phyloP scores from a whole-genome alignment of 2,329 filamentous ascomycete genomes.

The Zopfia rhizophila region DNA sequence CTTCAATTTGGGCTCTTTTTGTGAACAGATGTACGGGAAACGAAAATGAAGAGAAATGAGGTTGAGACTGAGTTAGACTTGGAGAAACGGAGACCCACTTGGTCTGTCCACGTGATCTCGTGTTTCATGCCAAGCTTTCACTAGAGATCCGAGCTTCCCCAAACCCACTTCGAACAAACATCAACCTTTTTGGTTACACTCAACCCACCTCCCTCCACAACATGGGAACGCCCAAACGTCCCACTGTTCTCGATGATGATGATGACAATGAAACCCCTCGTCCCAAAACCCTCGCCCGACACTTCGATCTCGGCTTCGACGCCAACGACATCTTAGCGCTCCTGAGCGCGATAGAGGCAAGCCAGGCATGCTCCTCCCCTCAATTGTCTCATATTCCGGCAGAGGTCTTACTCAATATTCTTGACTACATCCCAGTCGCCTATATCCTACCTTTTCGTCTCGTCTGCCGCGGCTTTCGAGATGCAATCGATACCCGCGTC shows the following conservation, averaged over 20 bases:
- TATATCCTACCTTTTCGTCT: constrained; percentile 40
- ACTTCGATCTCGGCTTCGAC: constrained; percentile 38
- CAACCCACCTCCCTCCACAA: too few species aligned
- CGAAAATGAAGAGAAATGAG: too few species aligned
- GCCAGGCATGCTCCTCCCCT: constrained; percentile 25
- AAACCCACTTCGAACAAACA: too few species aligned
- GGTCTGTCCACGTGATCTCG: too few species aligned
- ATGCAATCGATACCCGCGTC: constrained; percentile 43
- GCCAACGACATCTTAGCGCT: constrained; percentile 39
- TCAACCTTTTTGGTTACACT: too few species aligned
- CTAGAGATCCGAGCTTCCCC: too few species aligned
- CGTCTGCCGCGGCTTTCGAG: constrained; percentile 42
- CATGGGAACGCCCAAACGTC: too few species aligned
- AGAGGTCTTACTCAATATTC: constrained; percentile 39
- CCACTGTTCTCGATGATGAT: background rate
- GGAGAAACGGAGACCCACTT: too few species aligned
- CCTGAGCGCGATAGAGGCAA: constrained; percentile 40
- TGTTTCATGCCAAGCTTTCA: too few species aligned
- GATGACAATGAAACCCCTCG: constrained; percentile 16
- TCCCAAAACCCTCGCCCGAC: constrained; percentile 33
- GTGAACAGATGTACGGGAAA: too few species aligned
- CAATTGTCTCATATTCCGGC: constrained; percentile 37
- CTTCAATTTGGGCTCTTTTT: too few species aligned
- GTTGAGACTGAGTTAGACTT: too few species aligned
- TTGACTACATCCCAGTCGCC: constrained; percentile 40